Percentiles rank a stretch among this genome's conserved stretches.
Evolutionary conservation across 768 basidiomycete genomes (phyloP).

Genomic region (Phallus indusiatus): DNA sequence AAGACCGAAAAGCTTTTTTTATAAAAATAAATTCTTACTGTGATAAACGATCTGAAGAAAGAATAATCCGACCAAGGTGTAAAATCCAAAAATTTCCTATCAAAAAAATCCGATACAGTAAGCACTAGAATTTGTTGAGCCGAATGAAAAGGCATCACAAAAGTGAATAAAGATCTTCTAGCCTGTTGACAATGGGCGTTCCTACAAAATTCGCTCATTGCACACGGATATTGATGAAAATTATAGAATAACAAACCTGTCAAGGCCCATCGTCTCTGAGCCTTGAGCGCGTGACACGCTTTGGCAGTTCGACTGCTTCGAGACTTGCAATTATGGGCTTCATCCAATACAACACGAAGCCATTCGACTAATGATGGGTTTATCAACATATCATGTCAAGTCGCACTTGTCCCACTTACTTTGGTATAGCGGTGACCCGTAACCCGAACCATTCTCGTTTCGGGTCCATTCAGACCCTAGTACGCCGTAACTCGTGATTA

Average conservation of each 20-base stretch:
- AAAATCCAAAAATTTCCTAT: conserved; percentile 68
- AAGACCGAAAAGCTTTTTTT: neutral
- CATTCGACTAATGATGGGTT: conserved; percentile 48
- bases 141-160: conserved; percentile 30
- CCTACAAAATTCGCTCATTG: conserved; percentile 28
- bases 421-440: conserved; percentile 58
- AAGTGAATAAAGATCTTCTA: conserved; percentile 87
- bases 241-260: conserved; percentile 41
- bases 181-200: conserved; percentile 90
- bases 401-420: conserved; percentile 31
- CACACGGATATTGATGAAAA: neutral
- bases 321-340: conserved; percentile 93
- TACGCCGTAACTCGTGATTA: conserved; percentile 89
- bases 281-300: conserved; percentile 77
- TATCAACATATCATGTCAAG: neutral
- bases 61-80: conserved; percentile 74
- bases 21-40: neutral
- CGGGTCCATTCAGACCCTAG: conserved; percentile 82
- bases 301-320: conserved; percentile 80
- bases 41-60: conserved; percentile 70
- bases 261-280: conserved; percentile 80
- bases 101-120: neutral
- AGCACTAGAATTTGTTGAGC: neutral
- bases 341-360: conserved; percentile 80
- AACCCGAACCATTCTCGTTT: conserved; percentile 38